phyloP scores from a whole-genome alignment of 2,329 filamentous ascomycete species.

The Pestalotiopsis sp. region DNA sequence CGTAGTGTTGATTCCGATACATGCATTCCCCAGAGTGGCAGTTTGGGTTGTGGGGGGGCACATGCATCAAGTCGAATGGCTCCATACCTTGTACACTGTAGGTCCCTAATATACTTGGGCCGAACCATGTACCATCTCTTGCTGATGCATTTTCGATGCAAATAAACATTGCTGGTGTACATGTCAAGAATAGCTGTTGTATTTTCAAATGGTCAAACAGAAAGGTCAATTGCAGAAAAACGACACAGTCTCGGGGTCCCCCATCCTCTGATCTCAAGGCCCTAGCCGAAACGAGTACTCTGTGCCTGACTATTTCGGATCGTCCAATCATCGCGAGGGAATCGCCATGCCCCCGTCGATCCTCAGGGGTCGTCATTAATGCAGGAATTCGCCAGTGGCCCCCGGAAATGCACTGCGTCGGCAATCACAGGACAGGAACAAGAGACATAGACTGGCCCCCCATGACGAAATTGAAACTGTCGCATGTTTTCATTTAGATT shows the following conservation, averaged over 20 bases:
- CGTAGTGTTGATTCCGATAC: background rate
- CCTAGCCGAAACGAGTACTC: conserved; percentile 7
- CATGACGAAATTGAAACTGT: conserved; percentile 12
- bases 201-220: too few relatives aligned
- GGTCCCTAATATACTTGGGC: background rate
- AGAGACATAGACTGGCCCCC: background rate
- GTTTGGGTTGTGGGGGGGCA: background rate
- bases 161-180: background rate
- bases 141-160: too few relatives aligned
- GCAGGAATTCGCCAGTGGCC: background rate
- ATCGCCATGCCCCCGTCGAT: background rate
- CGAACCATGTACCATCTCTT: too few relatives aligned
- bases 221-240: too few relatives aligned
- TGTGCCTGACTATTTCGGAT: conserved; percentile 5
- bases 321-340: background rate
- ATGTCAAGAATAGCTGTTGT: background rate
- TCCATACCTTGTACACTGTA: background rate
- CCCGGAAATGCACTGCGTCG: background rate
- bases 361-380: conserved; percentile 3
- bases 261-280: background rate
- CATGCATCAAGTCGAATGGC: background rate
- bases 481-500: conserved; percentile 8
- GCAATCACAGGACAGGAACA: background rate
- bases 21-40: background rate
- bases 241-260: conserved; percentile 3